Conservation (phyloP, 1,284 basidiomycete species). For the Laetiporus sulphureus region DNA sequence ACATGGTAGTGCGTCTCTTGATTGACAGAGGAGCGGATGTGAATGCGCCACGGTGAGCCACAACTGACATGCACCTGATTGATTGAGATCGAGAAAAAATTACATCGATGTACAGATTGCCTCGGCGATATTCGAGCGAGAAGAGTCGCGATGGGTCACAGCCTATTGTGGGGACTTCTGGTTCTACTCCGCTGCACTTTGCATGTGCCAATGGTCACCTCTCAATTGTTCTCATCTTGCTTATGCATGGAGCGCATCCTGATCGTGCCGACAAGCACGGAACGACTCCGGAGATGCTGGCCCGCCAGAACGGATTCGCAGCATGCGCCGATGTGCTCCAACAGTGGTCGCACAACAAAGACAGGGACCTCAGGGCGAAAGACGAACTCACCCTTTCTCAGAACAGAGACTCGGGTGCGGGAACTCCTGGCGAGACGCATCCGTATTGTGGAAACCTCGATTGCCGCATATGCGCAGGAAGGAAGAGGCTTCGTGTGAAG, state of each 20-base stretch:
- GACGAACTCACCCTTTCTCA: conserved; percentile 12
- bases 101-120: conserved; percentile 44
- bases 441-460: conserved; percentile 20
- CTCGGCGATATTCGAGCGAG: conserved; percentile 72
- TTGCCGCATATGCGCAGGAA: conserved; percentile 25
- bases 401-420: conserved; percentile 10
- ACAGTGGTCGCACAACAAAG: conserved; percentile 52
- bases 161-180: conserved; percentile 72
- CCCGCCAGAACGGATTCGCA: conserved; percentile 61
- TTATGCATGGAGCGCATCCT: conserved; percentile 75
- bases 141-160: conserved; percentile 55
- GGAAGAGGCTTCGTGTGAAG: conserved; percentile 47
- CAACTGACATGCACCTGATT: too few species aligned
- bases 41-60: conserved; percentile 71
- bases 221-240: conserved; percentile 65
- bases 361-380: conserved; percentile 42
- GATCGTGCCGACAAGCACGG: conserved; percentile 83
- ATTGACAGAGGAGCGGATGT: conserved; percentile 91
- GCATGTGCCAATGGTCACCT: conserved; percentile 89
- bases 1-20: conserved; percentile 77
- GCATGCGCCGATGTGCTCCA: conserved; percentile 55
- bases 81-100: too few species aligned
- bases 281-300: conserved; percentile 68
- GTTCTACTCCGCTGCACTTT: conserved; percentile 91
- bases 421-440: conserved; percentile 13